Evolutionary conservation across 106 monocot genomes (phyloP).

Genomic region (Allium fistulosum): DNA sequence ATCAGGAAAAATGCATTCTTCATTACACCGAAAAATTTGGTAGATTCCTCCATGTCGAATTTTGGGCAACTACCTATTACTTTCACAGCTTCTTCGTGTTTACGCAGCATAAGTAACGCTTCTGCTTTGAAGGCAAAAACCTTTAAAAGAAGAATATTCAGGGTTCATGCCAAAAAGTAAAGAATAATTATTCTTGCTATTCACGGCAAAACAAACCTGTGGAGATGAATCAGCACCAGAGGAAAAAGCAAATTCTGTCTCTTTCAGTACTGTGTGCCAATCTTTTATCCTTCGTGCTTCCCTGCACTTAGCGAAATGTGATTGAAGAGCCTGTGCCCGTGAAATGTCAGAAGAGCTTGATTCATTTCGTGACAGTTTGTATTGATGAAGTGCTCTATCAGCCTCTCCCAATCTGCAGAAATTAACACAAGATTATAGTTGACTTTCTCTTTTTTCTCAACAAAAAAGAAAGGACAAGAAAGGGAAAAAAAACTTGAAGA

Average conservation of each 20-base stretch:
- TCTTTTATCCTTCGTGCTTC: conserved; percentile 34
- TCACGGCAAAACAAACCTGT: background rate
- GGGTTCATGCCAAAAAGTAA: background rate
- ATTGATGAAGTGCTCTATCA: conserved; percentile 34
- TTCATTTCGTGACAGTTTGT: conserved; percentile 20
- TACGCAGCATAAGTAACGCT: conserved; percentile 59
- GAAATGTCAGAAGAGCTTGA: conserved; percentile 14
- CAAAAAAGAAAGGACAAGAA: too few species aligned
- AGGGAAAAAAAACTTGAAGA: background rate
- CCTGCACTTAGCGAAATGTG: conserved; percentile 11
- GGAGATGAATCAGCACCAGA: conserved; percentile 45
- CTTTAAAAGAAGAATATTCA: conserved; percentile 18
- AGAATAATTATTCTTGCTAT: background rate
- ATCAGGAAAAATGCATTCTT: conserved; percentile 38
- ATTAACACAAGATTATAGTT: too few species aligned
- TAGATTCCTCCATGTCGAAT: conserved; percentile 37
- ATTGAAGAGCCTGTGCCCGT: conserved; percentile 13
- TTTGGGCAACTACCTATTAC: conserved; percentile 27
- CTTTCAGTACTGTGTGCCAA: conserved; percentile 27
- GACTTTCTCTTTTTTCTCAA: too few species aligned
- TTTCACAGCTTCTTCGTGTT: conserved; percentile 62
- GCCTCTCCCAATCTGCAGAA: conserved; percentile 32
- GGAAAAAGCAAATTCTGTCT: conserved; percentile 32
- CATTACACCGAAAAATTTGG: conserved; percentile 36
- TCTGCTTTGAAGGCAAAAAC: conserved; percentile 69